Evolutionary conservation across 2,329 filamentous ascomycete species (phyloP).

Genomic region (Drechslerella stenobrocha): DNA sequence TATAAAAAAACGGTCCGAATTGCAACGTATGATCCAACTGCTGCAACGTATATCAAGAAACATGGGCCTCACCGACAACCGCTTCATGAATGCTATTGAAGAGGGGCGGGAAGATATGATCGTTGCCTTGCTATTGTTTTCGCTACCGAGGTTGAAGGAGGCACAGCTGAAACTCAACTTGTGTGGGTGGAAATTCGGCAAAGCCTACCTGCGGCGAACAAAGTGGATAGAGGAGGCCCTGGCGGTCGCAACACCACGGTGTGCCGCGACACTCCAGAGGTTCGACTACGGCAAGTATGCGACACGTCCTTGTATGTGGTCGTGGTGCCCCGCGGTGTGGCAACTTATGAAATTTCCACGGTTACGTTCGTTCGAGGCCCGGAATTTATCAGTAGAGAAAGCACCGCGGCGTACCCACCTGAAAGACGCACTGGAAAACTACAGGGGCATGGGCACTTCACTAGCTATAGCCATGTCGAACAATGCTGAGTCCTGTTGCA

Average conservation of each 20-base stretch:
- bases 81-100: conserved; percentile 22
- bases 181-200: background rate
- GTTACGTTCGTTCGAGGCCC: conserved; percentile 16
- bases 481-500: conserved; percentile 5
- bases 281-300: conserved; percentile 20
- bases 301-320: conserved; percentile 1
- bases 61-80: conserved; percentile 10
- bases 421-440: background rate
- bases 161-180: conserved; percentile 15
- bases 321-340: conserved; percentile 23
- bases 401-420: background rate
- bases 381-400: conserved; percentile 3
- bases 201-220: background rate
- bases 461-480: background rate
- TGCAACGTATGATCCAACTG: conserved; percentile 16
- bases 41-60: conserved; percentile 4
- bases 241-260: conserved; percentile 7
- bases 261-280: conserved; percentile 10
- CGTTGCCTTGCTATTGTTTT: conserved; percentile 20
- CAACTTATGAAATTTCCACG: conserved; percentile 18
- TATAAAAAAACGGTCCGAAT: conserved; percentile 14
- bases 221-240: conserved; percentile 24
- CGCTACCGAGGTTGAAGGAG: conserved; percentile 25
- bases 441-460: background rate
- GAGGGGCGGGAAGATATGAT: conserved; percentile 29